Conservation (phyloP, 2,329 filamentous ascomycete species). For the Trichothecium sympodiale region DNA sequence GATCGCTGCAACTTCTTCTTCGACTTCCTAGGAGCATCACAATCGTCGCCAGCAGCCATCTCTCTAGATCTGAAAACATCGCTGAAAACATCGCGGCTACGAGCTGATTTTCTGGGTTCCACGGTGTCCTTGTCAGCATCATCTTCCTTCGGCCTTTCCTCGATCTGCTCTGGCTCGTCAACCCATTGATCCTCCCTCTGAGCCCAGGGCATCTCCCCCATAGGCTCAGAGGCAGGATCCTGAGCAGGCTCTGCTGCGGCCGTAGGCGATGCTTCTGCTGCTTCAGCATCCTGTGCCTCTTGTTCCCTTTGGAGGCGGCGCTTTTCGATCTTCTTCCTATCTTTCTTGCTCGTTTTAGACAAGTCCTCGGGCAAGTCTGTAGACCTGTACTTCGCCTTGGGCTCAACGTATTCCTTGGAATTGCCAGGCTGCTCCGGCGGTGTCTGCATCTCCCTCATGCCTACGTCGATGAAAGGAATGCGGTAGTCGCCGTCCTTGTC, state of each 20-base stretch:
- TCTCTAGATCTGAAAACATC: neutral
- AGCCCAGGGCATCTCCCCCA: neutral
- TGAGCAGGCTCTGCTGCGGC: conserved; percentile 5
- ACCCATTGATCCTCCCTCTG: conserved; percentile 9
- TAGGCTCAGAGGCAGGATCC: conserved; percentile 10
- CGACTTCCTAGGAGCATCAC: conserved; percentile 21
- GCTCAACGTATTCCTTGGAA: conserved; percentile 36
- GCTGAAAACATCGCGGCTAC: conserved; percentile 1
- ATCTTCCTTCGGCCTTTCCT: conserved; percentile 6
- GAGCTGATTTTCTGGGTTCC: neutral
- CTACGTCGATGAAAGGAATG: conserved; percentile 35
- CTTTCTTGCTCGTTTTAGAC: conserved; percentile 33
- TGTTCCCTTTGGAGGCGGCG: conserved; percentile 8
- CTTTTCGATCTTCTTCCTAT: conserved; percentile 36
- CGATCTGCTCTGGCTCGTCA: conserved; percentile 8
- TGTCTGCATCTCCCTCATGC: conserved; percentile 23
- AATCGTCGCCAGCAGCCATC: conserved; percentile 19
- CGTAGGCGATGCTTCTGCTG: neutral
- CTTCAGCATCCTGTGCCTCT: conserved; percentile 1
- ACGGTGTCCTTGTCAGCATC: conserved; percentile 12
- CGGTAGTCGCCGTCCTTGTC: conserved; percentile 30
- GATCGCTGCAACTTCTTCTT: conserved; percentile 20
- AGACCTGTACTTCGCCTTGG: conserved; percentile 16
- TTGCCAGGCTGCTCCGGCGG: conserved; percentile 29
- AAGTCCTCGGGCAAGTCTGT: conserved; percentile 14